Evolutionary conservation across 768 basidiomycete species (phyloP), one percentile per base, ranked within the genome.

Genomic region (Imleria badia): DNA sequence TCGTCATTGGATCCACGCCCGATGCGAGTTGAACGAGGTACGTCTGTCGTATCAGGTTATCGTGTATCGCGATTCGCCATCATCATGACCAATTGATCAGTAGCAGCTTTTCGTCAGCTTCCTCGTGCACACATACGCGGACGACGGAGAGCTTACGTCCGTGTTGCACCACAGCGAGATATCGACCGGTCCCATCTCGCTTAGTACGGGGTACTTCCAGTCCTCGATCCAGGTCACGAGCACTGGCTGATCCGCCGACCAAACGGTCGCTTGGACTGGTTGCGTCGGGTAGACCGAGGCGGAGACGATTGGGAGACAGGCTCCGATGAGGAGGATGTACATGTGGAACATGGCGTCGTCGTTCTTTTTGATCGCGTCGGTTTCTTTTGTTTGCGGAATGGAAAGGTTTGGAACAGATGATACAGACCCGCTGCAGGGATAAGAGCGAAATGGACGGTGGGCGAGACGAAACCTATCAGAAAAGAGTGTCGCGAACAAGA

Each of bases 151-250:
- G 15, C 57, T 48, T 45, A 84, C 82, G 52, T 74, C 73, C 41
- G 75, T 69, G 23, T 73, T 69, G 11, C 67, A 61, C 61, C 75
- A 81, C 6, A 87, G 71, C 38, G 80, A 73, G 9, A 87, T 76
- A 8, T 67, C 66, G 23, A 84, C 48, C 1, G 58, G 54, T 1
- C 78, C 76, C 68, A 82, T 76, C 13, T 75, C 64, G 31, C 51
- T 49, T 7, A 86, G 55, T 20, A 62, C 60, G 0, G 85, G 84
- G 9, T 58, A 56, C 1, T 42, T 63, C 7, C 67, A 64, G 41
- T 82, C 78, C 38, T 86, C 83, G 35, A 64, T 67, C 85, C 85
- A 87, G 5, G 65, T 75, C 5, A 84, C 63, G 10, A 62, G 38
- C 22, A 72, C 72, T 6, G 72, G 68, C 39, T 74, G 67, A 10